Base-by-base conservation (phyloP, 495 filamentous ascomycete genomes). In the Hyaloscypha bicolor region DNA sequence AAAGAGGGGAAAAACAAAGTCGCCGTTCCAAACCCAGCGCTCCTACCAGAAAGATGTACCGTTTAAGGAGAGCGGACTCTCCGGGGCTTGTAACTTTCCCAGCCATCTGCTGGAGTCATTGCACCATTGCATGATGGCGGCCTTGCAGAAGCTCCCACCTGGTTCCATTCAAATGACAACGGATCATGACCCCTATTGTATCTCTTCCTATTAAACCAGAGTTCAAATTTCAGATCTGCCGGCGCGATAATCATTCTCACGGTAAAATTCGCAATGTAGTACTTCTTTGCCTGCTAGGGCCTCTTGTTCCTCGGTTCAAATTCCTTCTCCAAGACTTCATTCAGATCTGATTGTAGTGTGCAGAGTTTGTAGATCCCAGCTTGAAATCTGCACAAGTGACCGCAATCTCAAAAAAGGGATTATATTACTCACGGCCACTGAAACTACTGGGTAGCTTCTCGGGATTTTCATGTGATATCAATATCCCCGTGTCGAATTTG, bases 151-250 rank as follows among this genome's bases (percentile, higher is more conserved):
- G 71, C 57, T 37, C 76, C 77, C 31, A 73, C 72, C 8, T 65
- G 63, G 52, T 82, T 80, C 82, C 83, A 86, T 21, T 73, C 77
- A 9, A 87, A 80, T 31, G 71, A 69, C 68, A 87, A 83, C 6
- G 81, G 78, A 42, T 85, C 80, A 73, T 85, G 83, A 22, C 79
- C 69, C 62, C 79, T 81, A 85, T 48, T n/a, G n/a, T 48, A 48
- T 48, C 42, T 11, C 42, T 48, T 48, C n/a, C 42, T 2, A 11
- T 48, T 48, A 48, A 48, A 48, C 42, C 42, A 48, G 11, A 48
- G 42, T n/a, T 48, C 11, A 48, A 48, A 48, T 48, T 48, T 48
- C 42, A 48, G 11, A 48, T 48, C 42, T 48, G 42, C 42, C 11
- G 42, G 42, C 42, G 11, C 42, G n/a, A 48, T 48, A 1, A 48